phyloP scores from a whole-genome alignment of 306 rosid genomes.

The Sechiopsis laciniata region DNA sequence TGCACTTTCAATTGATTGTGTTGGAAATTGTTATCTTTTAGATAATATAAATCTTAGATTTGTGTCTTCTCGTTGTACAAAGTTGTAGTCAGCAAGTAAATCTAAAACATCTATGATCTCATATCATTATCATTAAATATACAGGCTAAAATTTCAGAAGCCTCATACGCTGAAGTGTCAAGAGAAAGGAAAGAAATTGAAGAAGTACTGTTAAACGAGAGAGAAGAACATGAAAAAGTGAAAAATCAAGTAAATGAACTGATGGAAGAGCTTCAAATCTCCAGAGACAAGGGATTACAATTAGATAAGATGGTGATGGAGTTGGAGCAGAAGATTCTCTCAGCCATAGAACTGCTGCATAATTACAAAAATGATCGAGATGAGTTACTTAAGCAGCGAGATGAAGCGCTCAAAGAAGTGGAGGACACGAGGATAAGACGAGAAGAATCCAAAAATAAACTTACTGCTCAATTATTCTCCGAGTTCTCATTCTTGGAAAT shows the following conservation, averaged over 20 bases:
- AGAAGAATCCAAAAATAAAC: slow-evolving; percentile 38
- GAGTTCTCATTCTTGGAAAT: slow-evolving; percentile 60
- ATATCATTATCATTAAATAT: not conserved
- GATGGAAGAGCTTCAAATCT: slow-evolving; percentile 43
- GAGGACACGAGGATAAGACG: slow-evolving; percentile 52
- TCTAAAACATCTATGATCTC: slow-evolving; percentile 1
- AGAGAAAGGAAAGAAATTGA: slow-evolving; percentile 53
- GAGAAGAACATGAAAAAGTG: slow-evolving; percentile 41
- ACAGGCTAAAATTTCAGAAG: slow-evolving; percentile 51
- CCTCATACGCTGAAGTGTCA: slow-evolving; percentile 40
- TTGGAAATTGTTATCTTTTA: not conserved
- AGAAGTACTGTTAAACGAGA: slow-evolving; percentile 43
- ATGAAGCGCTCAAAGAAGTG: slow-evolving; percentile 55
- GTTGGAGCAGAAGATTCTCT: slow-evolving; percentile 49
- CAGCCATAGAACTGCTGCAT: slow-evolving; percentile 41
- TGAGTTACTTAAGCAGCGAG: slow-evolving; percentile 49
- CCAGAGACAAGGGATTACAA: slow-evolving; percentile 34
- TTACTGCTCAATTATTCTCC: slow-evolving; percentile 39
- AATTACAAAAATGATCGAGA: slow-evolving; percentile 52
- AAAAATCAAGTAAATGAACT: slow-evolving; percentile 38
- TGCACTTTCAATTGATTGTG: not conserved
- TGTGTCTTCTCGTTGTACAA: not conserved
- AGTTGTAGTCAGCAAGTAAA: slow-evolving; percentile 1
- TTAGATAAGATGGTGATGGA: slow-evolving; percentile 43
- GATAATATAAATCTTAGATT: not conserved